Evolutionary conservation across 345 rosid genomes (phyloP), one percentile per base, ranked within the genome.

Genomic region (Aethionema arabicum): DNA sequence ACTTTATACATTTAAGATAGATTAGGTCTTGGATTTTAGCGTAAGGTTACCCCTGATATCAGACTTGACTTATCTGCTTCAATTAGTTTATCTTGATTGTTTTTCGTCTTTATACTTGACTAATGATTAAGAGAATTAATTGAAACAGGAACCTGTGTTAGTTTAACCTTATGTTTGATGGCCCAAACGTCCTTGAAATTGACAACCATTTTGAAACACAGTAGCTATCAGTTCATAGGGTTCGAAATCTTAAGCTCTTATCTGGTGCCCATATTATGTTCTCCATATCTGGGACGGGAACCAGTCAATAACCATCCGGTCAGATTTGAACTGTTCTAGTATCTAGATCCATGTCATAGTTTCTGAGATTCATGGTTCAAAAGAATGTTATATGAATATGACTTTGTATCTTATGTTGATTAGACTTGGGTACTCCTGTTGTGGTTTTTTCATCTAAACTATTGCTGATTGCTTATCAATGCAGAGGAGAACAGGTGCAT

Each of bases 401-500:
- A 11, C 67, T 49, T 56, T 29, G 32, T 55, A 54, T 50, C 66
- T 40, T 58, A 61, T 57, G 67, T 64, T 71, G 67, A 53, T 46
- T 65, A 57, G 29, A 51, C 70, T 15, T 45, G 32, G 58, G 70
- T 16, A 46, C 59, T 39, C 13, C 16, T 56, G 41, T 50, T 65
- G 8, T 51, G 30, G 39, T 33, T 70, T 49, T 7, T 55, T 63
- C 36, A 39, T 64, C 60, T 54, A 66, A 74, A 30, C 52, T 53
- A 51, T 54, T 52, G 74, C 74, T 61, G 61, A 51, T 39, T 73
- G 52, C 65, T 11, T 72, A 52, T 74, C 44, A 59, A 78, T 31
- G 61, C 82, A 89, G 97, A 69, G 93, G 96, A 68, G 95, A 89
- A 72, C 98, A 87, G 85, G 79, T 80, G 73, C 90, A 90, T 74